Base-by-base conservation (phyloP, 2,329 filamentous ascomycete genomes). In the Aureobasidium subglaciale region DNA sequence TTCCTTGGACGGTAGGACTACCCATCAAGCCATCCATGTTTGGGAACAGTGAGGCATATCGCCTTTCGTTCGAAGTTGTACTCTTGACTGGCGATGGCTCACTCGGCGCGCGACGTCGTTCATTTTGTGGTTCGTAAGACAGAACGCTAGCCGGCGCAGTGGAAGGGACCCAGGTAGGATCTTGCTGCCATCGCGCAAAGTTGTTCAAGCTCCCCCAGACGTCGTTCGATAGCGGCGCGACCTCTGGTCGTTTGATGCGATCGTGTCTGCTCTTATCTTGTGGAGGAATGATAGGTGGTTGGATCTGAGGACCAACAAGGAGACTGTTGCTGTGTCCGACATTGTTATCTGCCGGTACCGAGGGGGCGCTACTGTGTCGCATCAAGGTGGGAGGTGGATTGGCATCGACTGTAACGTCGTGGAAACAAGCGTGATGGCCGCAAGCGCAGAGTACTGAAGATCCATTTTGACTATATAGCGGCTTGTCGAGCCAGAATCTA, bases 391-490 rank as follows among this genome's bases (percentile, higher is more conserved):
- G 5, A 52, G 35, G 27, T 52, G 48, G 48, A 32, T 11, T n/a
- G 22, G 48, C 7, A 7, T 52, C 48, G 48, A 27, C 18, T 22
- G 35, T 30, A 27, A 32, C 32, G 18, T 54, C 62, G 66, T 82
- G 79, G 63, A 76, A 81, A 65, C 79, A 81, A 6, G 78, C 78
- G 71, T 82, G 79, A 64, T 82, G 79, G 37, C 75, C 75, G 61
- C 79, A 82, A 55, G 77, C 74, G 66, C 79, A 54, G 27, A 42
- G 37, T n/a, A 32, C 25, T 16, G 48, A 41, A 24, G 27, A 43
- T 42, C 27, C 37, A 42, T 54, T 34, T 15, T 54, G 50, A 54
- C 38, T 54, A 34, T 54, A 18, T 42, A 43, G 5, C 24, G 62
- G 63, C 53, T 66, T 58, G 56, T 68, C 64, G 59, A 65, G 63